Conservation (phyloP, 257 asterid species). For the Jaltomata sinuosa region DNA sequence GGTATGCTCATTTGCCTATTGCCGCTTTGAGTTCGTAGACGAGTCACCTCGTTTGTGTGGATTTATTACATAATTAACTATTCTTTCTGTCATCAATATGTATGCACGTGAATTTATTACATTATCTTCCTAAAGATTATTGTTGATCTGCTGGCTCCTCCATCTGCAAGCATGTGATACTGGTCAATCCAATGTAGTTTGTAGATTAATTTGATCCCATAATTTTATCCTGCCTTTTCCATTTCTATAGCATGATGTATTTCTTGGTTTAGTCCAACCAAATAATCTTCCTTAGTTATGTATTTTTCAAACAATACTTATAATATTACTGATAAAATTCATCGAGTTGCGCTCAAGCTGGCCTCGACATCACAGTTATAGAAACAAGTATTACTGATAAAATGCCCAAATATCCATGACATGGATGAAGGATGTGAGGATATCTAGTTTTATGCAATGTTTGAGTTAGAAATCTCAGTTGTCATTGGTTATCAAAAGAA, state of each 20-base stretch:
- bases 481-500: not conserved
- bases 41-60: not conserved
- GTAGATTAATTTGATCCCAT: not conserved
- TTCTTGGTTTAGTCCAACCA: not conserved
- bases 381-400: not conserved
- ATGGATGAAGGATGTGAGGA: not conserved
- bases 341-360: not conserved
- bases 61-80: not conserved
- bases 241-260: not conserved
- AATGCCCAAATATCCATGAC: not conserved
- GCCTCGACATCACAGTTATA: not conserved
- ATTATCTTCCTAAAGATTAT: not conserved
- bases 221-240: not conserved
- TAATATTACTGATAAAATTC: not conserved
- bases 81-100: not conserved
- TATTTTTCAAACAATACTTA: not conserved
- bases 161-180: not conserved
- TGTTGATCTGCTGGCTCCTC: not conserved
- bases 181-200: not conserved
- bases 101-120: not conserved
- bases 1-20: not conserved
- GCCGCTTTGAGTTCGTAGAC: not conserved
- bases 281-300: not conserved
- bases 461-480: not conserved
- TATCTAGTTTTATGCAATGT: not conserved